Evolutionary conservation across 2,329 filamentous ascomycete genomes (phyloP).

Genomic region (Aspergillus tamarii): DNA sequence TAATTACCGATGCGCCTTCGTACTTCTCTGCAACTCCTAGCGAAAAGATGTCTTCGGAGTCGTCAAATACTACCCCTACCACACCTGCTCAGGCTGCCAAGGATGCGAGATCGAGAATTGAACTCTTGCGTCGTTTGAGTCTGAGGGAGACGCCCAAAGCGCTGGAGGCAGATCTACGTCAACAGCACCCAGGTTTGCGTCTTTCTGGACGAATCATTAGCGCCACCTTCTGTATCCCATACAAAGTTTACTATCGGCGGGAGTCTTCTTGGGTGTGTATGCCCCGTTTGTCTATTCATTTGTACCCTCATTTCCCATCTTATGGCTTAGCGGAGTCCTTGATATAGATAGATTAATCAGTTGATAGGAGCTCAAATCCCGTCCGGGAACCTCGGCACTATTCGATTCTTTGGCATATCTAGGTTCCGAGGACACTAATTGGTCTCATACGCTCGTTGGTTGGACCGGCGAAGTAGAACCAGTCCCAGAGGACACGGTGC

Average conservation of each 20-base stretch:
- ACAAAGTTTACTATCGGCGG: constrained; percentile 57
- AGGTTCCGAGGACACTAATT: constrained; percentile 78
- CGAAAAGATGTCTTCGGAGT: constrained; percentile 22
- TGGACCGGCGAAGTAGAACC: constrained; percentile 88
- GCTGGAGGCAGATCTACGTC: constrained; percentile 56
- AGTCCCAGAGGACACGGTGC: constrained; percentile 29
- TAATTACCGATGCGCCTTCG: constrained; percentile 28
- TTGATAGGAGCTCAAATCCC: constrained; percentile 69
- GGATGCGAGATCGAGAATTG: constrained; percentile 51
- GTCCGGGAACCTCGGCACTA: constrained; percentile 85
- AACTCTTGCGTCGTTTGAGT: constrained; percentile 58
- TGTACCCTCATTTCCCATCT: neutral
- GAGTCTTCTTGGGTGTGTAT: constrained; percentile 59
- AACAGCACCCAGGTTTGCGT: constrained; percentile 59
- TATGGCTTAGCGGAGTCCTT: neutral
- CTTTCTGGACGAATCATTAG: constrained; percentile 67
- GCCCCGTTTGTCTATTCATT: neutral
- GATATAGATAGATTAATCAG: constrained; percentile 14
- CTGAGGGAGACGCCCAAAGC: constrained; percentile 45
- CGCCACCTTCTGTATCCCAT: constrained; percentile 65
- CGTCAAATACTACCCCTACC: constrained; percentile 23
- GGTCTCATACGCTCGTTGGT: constrained; percentile 90
- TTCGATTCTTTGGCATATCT: constrained; percentile 90
- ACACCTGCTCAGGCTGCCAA: constrained; percentile 48
- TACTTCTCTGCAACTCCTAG: constrained; percentile 34